Evolutionary conservation across 2,329 filamentous ascomycete species (phyloP).

Genomic region (Hyphodiscus sp.): DNA sequence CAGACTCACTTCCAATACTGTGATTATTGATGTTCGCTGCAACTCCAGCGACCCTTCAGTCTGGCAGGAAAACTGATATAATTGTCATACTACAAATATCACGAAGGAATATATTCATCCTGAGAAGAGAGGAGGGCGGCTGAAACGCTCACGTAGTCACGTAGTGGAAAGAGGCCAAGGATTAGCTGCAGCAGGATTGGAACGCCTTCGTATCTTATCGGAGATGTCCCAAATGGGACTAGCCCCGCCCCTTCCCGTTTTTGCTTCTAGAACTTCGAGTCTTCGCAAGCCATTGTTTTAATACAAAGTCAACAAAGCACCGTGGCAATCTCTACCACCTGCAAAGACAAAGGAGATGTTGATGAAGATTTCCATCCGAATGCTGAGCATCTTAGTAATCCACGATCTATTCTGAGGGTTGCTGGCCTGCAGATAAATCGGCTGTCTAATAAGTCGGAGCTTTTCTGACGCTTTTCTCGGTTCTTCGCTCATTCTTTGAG

Average conservation of each 20-base stretch:
- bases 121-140: neutral
- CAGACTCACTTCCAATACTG: neutral
- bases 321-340: neutral
- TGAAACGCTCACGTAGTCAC: neutral
- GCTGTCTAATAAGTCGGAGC: neutral
- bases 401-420: conserved; percentile 19
- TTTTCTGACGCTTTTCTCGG: neutral
- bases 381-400: conserved; percentile 2
- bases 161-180: conserved; percentile 2
- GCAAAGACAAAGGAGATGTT: conserved; percentile 8
- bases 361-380: neutral
- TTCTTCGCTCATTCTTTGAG: neutral
- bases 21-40: neutral
- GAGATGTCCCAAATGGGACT: no score
- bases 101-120: neutral
- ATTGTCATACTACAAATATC: neutral
- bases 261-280: conserved; percentile 9
- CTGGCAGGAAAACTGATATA: neutral
- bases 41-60: neutral
- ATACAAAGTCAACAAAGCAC: neutral
- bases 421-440: conserved; percentile 24
- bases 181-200: neutral
- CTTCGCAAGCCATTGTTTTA: neutral
- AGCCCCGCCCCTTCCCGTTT: conserved; percentile 5
- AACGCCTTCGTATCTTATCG: no score